These are phyloP conservation scores for Verticillium longisporum DNA, from an alignment of 2,329 filamentous ascomycete genomes.

Conservation along the genomic window DNA sequence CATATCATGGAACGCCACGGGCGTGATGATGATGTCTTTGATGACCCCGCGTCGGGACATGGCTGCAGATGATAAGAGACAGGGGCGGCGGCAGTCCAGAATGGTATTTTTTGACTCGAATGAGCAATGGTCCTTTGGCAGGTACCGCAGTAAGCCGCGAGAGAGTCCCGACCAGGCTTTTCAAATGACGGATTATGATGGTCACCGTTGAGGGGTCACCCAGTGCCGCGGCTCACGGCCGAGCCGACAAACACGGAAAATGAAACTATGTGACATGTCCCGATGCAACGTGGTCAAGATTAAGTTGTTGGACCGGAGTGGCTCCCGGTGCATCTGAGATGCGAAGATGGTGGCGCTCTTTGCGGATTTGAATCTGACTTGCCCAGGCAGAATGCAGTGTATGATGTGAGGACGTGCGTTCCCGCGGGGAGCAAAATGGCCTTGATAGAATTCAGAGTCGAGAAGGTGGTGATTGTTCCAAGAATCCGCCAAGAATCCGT, in stretches of 20 bases:
- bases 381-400: neutral
- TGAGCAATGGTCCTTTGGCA: neutral
- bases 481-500: neutral
- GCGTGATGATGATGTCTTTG: conserved; percentile 30
- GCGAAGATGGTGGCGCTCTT: neutral
- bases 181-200: neutral
- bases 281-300: neutral
- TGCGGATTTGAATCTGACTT: neutral
- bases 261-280: neutral
- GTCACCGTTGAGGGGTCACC: neutral
- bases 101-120: neutral
- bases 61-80: conserved; percentile 1
- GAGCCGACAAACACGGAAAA: neutral
- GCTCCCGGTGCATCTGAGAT: neutral
- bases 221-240: neutral
- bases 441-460: neutral
- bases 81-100: neutral
- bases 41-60: conserved; percentile 23
- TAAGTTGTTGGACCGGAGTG: neutral
- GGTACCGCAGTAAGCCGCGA: no score
- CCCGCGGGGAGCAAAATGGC: neutral
- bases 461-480: neutral
- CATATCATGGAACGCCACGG: conserved; percentile 37
- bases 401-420: neutral
- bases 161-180: neutral